Base-by-base conservation (phyloP, 805 yeast species). In the Hanseniaspora mollemarum region DNA sequence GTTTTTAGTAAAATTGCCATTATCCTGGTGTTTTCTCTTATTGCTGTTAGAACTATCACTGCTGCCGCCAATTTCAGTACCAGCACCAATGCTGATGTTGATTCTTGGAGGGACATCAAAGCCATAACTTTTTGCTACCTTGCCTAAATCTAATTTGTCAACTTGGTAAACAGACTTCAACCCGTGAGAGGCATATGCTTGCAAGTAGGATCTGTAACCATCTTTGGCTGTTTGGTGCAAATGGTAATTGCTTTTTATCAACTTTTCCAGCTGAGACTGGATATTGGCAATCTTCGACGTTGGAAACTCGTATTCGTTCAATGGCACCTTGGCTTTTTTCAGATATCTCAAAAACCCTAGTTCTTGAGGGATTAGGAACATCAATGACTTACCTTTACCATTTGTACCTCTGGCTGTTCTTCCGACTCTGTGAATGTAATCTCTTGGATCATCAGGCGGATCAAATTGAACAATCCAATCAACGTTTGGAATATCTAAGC, bases 401-500 rank as follows among this genome's bases (percentile, higher is more conserved):
- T 76, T 63, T 12, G 83, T 77, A 57, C 94, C 95, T 73, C 98
- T 82, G 33, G 98, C 99, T 25, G 99, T 92, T 74, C 99, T 82
- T 58, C 99, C 99, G 33, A 92, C 98, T 68, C 99, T 80, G 71
- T 92, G 99, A 59, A 92, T 92, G 67, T 92, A 92, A 69, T 92
- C 97, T 71, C 97, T 81, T 68, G 98, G 98, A 70, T 92, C 98
- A 81, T 92, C 98, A 66, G 98, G 98, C 51, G 98, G 98, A 67
- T 92, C 99, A 63, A 87, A 92, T 72, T 92, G 98, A 57, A 92
- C 83, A 62, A 92, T 92, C 98, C 98, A 92, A 71, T 94, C 98
- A 51, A 92, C 98, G 26, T 94, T 82, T 49, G 99, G 99, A 59
- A 92, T 92, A 72, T 92, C 99, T 58, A 92, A 77, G 22, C 99